Evolutionary conservation across 2,329 filamentous ascomycete genomes (phyloP), one percentile per base, ranked within the genome.

Genomic region (Lasiodiplodia citricola): DNA sequence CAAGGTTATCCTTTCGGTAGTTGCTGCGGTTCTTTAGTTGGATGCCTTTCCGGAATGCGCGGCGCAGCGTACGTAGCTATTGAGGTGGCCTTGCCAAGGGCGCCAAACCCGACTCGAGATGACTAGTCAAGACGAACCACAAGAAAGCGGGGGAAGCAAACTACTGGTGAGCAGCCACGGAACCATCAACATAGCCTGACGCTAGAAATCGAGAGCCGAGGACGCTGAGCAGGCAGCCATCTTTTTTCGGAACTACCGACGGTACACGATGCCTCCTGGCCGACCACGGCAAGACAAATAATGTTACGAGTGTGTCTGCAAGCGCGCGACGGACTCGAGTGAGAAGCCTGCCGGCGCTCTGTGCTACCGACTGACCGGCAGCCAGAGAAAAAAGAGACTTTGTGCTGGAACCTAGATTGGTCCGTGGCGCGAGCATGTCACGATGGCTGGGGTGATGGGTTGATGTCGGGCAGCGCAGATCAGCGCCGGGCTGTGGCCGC

Each of bases 381-480:
- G 11, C 25, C n/a, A 21, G 58, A 14, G 8, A 5, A 21, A 41
- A 38, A 23, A 37, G n/a, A 52, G 11, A 25, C 7, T 63, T 50
- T 51, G 21, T 31, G 47, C 5, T 21, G 28, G 16, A 62, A 18
- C 58, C 18, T 37, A 7, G 25, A 41, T 7, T 35, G 41, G 58
- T 8, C n/a, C 25, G 23, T 37, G n/a, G n/a, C 11, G 25, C 44
- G 58, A 50, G 60, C 18, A 25, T 52, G 28, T 23, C 28, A n/a
- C 60, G 44, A 64, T 52, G 47, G 47, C 28, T 25, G 60, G 60
- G 60, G 23, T 44, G 60, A 64, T 38, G 47, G 60, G 47, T 38
- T 52, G 60, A 52, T 13, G 60, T 52, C 37, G 44, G 58, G 47
- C 31, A 18, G 60, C 44, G 60, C 60, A 64, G 60, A 64, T 64